Conservation (phyloP, 805 yeast genomes). For the Saccharomycopsis sp. region DNA sequence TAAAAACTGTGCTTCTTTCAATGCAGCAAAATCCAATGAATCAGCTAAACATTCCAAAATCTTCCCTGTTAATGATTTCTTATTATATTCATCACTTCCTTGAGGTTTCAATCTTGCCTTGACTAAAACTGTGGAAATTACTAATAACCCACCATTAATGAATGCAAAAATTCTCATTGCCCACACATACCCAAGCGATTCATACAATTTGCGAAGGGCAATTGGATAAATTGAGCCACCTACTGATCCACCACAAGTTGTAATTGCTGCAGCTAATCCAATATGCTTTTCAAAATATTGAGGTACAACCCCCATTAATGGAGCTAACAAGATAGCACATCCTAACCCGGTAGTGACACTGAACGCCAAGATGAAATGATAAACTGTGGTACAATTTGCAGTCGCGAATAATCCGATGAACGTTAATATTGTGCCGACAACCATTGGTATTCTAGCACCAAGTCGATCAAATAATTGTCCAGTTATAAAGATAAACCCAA, state of each 20-base stretch:
- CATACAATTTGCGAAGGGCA: slow-evolving; percentile 40
- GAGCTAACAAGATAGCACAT: slow-evolving; percentile 48
- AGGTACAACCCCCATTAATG: slow-evolving; percentile 50
- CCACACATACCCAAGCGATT: slow-evolving; percentile 46
- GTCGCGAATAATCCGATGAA: slow-evolving; percentile 46
- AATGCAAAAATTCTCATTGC: slow-evolving; percentile 47
- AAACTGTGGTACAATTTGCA: slow-evolving; percentile 43
- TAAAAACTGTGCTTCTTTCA: slow-evolving; percentile 38
- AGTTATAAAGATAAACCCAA: slow-evolving; percentile 41
- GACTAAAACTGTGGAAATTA: slow-evolving; percentile 30
- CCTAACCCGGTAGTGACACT: slow-evolving; percentile 51
- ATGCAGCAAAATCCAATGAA: slow-evolving; percentile 36
- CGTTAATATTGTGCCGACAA: slow-evolving; percentile 35
- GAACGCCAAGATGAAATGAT: slow-evolving; percentile 56
- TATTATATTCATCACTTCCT: slow-evolving; percentile 1
- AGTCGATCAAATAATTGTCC: slow-evolving; percentile 54
- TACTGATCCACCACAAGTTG: slow-evolving; percentile 45
- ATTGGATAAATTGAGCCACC: slow-evolving; percentile 52
- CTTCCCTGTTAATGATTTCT: slow-evolving; percentile 4
- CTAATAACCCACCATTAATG: slow-evolving; percentile 33
- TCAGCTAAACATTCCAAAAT: slow-evolving; percentile 31
- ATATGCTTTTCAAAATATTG: slow-evolving; percentile 58
- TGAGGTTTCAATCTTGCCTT: slow-evolving; percentile 32
- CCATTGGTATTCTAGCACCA: slow-evolving; percentile 40
- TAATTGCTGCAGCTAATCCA: slow-evolving; percentile 45